phyloP scores from a whole-genome alignment of 2,329 filamentous ascomycete species.

The Rutstroemia sp. region DNA sequence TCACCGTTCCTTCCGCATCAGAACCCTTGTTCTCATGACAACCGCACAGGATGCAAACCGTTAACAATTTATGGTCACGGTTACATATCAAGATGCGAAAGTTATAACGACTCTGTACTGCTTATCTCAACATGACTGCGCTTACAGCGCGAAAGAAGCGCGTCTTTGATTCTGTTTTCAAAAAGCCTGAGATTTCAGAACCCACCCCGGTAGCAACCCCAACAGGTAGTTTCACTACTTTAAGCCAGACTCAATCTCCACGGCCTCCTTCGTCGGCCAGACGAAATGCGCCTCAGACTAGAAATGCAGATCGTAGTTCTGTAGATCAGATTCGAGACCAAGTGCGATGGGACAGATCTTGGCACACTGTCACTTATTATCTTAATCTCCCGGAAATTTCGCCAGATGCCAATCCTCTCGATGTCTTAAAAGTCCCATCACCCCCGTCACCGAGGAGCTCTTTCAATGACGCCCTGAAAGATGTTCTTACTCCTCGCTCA shows the following conservation, averaged over 20 bases:
- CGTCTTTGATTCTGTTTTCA: slow-evolving; percentile 29
- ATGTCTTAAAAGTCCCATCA: slow-evolving; percentile 17
- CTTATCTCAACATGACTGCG: slow-evolving; percentile 1
- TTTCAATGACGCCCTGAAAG: slow-evolving; percentile 46
- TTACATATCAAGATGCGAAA: neutral
- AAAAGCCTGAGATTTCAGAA: slow-evolving; percentile 20
- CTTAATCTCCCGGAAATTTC: slow-evolving; percentile 49
- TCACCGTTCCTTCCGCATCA: too few species aligned
- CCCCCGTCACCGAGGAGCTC: slow-evolving; percentile 24
- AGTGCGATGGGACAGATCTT: slow-evolving; percentile 52
- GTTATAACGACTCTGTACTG: neutral
- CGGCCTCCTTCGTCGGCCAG: neutral
- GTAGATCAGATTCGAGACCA: slow-evolving; percentile 32
- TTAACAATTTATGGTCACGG: neutral
- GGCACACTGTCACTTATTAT: slow-evolving; percentile 52
- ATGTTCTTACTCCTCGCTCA: slow-evolving; percentile 42
- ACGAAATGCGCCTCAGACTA: neutral
- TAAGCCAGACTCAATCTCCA: slow-evolving; percentile 21
- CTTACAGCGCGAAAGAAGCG: slow-evolving; percentile 19
- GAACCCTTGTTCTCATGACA: too few species aligned
- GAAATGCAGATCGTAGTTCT: neutral
- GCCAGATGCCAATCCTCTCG: slow-evolving; percentile 33
- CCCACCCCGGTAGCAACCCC: slow-evolving; percentile 26
- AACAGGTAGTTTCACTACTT: slow-evolving; percentile 17
- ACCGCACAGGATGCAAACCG: too few species aligned